phyloP scores from a whole-genome alignment of 352 stramenopile species.

The Plasmopara halstedii region DNA sequence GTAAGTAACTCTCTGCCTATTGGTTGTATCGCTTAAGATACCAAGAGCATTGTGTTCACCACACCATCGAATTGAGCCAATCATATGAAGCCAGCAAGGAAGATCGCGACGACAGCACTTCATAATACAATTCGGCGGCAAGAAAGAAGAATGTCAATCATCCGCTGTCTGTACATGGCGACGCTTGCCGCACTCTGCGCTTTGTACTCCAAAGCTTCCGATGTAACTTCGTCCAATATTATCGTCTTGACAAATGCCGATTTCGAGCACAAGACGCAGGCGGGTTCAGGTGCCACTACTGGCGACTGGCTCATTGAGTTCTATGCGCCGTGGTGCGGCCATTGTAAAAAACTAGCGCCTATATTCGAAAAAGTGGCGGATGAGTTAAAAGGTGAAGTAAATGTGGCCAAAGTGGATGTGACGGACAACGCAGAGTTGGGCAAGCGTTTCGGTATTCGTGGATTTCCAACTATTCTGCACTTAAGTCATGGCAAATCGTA shows the following conservation, averaged over 20 bases:
- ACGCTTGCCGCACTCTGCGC: conserved; percentile 14
- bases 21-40: too few relatives aligned
- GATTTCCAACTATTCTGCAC: conserved; percentile 70
- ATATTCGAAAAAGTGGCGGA: conserved; percentile 77
- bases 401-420: conserved; percentile 88
- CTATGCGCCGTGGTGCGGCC: conserved; percentile 79
- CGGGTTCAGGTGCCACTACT: conserved; percentile 83
- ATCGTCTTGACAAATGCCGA: conserved; percentile 55
- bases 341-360: conserved; percentile 75
- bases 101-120: too few relatives aligned
- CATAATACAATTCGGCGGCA: too few relatives aligned
- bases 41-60: not conserved
- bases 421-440: conserved; percentile 64
- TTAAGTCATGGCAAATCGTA: conserved; percentile 75
- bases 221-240: conserved; percentile 33
- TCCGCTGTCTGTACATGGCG: too few relatives aligned
- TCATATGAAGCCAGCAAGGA: too few relatives aligned
- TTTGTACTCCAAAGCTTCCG: too few relatives aligned
- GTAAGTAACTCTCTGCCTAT: too few relatives aligned
- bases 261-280: conserved; percentile 89
- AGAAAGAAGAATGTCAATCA: too few relatives aligned
- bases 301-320: conserved; percentile 88
- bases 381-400: conserved; percentile 80
- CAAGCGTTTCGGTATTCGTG: conserved; percentile 78
- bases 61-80: conserved; percentile 5